These are phyloP conservation scores for Zymoseptoria brevis DNA, from an alignment of 2,329 filamentous ascomycete species.

Conservation along the genomic window DNA sequence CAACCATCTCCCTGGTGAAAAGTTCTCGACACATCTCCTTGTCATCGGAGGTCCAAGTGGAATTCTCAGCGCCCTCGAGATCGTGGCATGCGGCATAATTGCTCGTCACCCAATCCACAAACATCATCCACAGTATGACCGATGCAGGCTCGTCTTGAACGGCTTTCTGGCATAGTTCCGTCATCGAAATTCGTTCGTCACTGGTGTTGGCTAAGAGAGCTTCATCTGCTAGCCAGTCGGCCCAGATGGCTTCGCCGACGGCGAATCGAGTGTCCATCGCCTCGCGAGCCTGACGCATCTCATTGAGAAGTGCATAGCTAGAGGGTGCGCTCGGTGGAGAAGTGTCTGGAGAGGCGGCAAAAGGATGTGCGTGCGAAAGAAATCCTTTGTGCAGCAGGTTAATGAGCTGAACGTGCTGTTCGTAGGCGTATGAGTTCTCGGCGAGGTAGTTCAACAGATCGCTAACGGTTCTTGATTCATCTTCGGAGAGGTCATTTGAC, in stretches of 20 bases:
- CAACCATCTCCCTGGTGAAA: conserved; percentile 59
- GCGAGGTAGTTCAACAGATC: conserved; percentile 37
- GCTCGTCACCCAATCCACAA: conserved; percentile 69
- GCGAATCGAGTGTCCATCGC: conserved; percentile 58
- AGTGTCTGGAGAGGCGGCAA: conserved; percentile 16
- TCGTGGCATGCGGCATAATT: conserved; percentile 59
- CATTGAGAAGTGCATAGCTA: conserved; percentile 38
- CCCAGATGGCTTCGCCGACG: conserved; percentile 69
- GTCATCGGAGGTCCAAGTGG: conserved; percentile 55
- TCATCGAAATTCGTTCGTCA: conserved; percentile 59
- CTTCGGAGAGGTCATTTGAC: conserved; percentile 36
- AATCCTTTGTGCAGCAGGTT: conserved; percentile 43
- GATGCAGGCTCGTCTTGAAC: conserved; percentile 65
- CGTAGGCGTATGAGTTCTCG: conserved; percentile 44
- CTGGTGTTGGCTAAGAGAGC: conserved; percentile 52
- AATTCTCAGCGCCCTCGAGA: conserved; percentile 40
- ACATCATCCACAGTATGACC: conserved; percentile 65
- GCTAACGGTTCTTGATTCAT: conserved; percentile 37
- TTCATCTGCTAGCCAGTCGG: conserved; percentile 68
- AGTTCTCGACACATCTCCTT: conserved; percentile 60
- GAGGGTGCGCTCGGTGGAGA: conserved; percentile 26
- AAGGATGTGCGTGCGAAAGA: conserved; percentile 32
- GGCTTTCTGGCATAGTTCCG: conserved; percentile 66
- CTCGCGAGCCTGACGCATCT: conserved; percentile 45
- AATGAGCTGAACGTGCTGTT: conserved; percentile 42